Evolutionary conservation across 2,329 filamentous ascomycete genomes (phyloP).

Genomic region (Colletotrichum ledebouriae): DNA sequence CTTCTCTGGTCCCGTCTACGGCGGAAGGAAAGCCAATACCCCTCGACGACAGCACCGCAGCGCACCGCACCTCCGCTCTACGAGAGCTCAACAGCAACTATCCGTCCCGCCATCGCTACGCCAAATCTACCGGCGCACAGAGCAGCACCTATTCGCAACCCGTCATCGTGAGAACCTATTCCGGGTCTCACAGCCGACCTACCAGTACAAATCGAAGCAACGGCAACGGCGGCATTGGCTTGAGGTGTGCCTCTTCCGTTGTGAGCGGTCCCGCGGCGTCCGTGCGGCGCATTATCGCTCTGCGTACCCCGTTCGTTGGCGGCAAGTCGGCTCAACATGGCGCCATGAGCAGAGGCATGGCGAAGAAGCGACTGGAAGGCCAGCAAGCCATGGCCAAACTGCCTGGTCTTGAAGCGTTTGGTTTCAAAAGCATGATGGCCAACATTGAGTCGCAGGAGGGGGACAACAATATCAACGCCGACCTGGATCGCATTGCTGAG

Average conservation of each 20-base stretch:
- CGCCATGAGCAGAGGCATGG: slow-evolving; percentile 57
- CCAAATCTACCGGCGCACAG: slow-evolving; percentile 68
- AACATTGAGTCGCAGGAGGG: slow-evolving; percentile 62
- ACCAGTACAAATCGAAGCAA: slow-evolving; percentile 47
- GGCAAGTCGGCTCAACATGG: slow-evolving; percentile 54
- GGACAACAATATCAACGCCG: slow-evolving; percentile 64
- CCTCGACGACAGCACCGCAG: slow-evolving; percentile 67
- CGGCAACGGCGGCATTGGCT: slow-evolving; percentile 24
- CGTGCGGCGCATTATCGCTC: slow-evolving; percentile 43
- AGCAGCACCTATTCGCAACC: slow-evolving; percentile 74
- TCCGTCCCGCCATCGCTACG: slow-evolving; percentile 68
- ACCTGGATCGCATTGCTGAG: slow-evolving; percentile 75
- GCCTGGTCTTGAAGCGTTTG: slow-evolving; percentile 73
- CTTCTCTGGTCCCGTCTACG: slow-evolving; percentile 66
- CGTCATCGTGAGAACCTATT: slow-evolving; percentile 76
- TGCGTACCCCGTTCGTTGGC: slow-evolving; percentile 48
- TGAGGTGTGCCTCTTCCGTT: slow-evolving; percentile 29
- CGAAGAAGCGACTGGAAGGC: slow-evolving; percentile 51
- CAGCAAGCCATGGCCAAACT: slow-evolving; percentile 59
- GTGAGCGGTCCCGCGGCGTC: slow-evolving; percentile 42
- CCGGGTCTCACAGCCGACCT: slow-evolving; percentile 57
- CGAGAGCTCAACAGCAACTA: slow-evolving; percentile 71
- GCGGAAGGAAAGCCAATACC: slow-evolving; percentile 69
- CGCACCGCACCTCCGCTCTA: slow-evolving; percentile 70
- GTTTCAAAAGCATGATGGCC: slow-evolving; percentile 74